Evolutionary conservation across 768 basidiomycete genomes (phyloP).

Genomic region (Rhizopogon vesiculosus): DNA sequence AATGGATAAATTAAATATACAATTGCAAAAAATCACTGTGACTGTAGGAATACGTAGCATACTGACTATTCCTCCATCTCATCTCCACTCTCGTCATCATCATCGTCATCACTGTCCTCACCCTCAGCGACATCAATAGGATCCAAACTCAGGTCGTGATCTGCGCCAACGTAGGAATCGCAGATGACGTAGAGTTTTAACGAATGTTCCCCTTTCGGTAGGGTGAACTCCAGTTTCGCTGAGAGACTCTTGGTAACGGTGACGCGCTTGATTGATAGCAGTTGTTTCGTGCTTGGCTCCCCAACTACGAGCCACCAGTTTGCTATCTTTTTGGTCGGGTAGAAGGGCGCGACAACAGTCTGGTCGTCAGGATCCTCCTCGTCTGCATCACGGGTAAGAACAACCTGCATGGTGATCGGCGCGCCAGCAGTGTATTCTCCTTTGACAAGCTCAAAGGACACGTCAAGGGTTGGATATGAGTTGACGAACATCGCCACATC

Average conservation of each 20-base stretch:
- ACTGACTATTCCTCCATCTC: slow-evolving; percentile 48
- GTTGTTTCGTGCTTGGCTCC: slow-evolving; percentile 71
- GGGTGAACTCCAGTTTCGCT: slow-evolving; percentile 84
- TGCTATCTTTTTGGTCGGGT: slow-evolving; percentile 84
- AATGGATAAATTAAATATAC: neutral
- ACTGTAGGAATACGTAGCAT: neutral
- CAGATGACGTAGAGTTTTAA: slow-evolving; percentile 91
- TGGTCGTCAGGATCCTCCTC: slow-evolving; percentile 73
- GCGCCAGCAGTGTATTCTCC: slow-evolving; percentile 83
- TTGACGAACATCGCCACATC: slow-evolving; percentile 96
- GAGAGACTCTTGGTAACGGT: slow-evolving; percentile 70
- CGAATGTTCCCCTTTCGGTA: slow-evolving; percentile 78
- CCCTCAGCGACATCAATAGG: slow-evolving; percentile 87
- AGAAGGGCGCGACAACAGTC: slow-evolving; percentile 89
- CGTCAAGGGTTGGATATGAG: slow-evolving; percentile 95
- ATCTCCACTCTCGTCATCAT: slow-evolving; percentile 63
- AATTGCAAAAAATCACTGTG: neutral
- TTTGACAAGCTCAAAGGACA: slow-evolving; percentile 79
- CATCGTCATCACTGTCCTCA: slow-evolving; percentile 81
- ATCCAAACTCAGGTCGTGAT: slow-evolving; percentile 85
- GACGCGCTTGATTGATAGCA: slow-evolving; percentile 83
- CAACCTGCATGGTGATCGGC: slow-evolving; percentile 78
- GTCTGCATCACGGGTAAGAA: slow-evolving; percentile 77
- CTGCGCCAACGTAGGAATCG: slow-evolving; percentile 87
- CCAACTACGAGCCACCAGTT: slow-evolving; percentile 99